phyloP scores from a whole-genome alignment of 108 stramenopile species.

The Skeletonema marinoi region DNA sequence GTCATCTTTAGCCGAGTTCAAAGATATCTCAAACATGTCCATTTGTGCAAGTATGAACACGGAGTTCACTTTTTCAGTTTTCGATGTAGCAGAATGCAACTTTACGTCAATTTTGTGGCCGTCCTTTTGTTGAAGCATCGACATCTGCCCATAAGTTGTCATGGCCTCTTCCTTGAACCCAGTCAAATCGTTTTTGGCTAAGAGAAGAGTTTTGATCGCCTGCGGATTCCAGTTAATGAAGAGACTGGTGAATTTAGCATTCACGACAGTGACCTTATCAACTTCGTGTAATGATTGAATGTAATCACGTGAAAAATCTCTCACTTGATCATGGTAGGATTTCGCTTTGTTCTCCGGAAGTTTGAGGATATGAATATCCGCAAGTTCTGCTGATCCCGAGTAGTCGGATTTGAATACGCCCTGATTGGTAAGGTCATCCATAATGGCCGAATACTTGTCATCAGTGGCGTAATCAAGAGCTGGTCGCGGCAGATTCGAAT shows the following conservation, averaged over 20 bases:
- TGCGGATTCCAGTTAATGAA: slow-evolving; percentile 85
- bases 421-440: slow-evolving; percentile 52
- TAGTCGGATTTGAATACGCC: slow-evolving; percentile 63
- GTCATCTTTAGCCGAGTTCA: slow-evolving; percentile 82
- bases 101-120: neutral
- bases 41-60: slow-evolving; percentile 69
- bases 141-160: slow-evolving; percentile 39
- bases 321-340: slow-evolving; percentile 25
- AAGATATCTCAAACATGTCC: slow-evolving; percentile 65
- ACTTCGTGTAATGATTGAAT: slow-evolving; percentile 20
- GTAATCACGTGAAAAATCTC: slow-evolving; percentile 42
- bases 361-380: slow-evolving; percentile 59
- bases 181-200: slow-evolving; percentile 38
- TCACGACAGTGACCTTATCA: slow-evolving; percentile 40
- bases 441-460: slow-evolving; percentile 55
- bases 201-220: slow-evolving; percentile 55
- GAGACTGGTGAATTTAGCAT: slow-evolving; percentile 79
- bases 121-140: slow-evolving; percentile 17
- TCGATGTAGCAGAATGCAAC: neutral
- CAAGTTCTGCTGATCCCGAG: slow-evolving; percentile 68
- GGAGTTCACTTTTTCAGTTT: slow-evolving; percentile 12
- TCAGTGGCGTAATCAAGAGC: slow-evolving; percentile 54
- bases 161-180: slow-evolving; percentile 44
- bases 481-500: slow-evolving; percentile 72
- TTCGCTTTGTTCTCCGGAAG: slow-evolving; percentile 24